Base-by-base conservation (phyloP, 2,329 filamentous ascomycete genomes). In the Diaporthe batatas region DNA sequence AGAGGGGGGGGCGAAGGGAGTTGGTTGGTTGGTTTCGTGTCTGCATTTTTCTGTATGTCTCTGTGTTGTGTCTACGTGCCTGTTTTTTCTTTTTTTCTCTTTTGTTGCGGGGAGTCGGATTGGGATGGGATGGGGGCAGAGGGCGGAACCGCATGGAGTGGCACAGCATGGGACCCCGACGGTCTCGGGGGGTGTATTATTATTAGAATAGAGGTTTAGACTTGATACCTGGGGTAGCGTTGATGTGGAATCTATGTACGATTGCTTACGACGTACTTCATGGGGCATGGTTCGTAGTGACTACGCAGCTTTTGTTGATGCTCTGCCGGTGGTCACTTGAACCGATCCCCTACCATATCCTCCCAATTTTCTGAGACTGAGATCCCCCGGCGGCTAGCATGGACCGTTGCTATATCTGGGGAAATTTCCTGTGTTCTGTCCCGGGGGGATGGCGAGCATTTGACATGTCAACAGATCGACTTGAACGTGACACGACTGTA, bases 121-220 rank as follows among this genome's bases (percentile, higher is more conserved):
- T 16, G n/a, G 8, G 12, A 32, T 12, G 29, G 23, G 39, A 42
- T 16, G 1, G 39, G 0, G 39, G 39, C 14, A 16, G 14, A 18
- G 14, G 39, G 39, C 39, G 39, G 39, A 42, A 42, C 39, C 39
- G 12, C 39, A 16, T 12, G 21, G 12, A 49, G 36, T 47, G 44
- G 18, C 10, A 14, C 25, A 4, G 32, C 4, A 2, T 51, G 29
- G 23, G 14, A n/a, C n/a, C n/a, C n/a, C n/a, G n/a, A 0, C 3
- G 6, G 14, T 1, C 8, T 49, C 16, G 25, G 11, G 3, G 44
- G 25, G 44, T 65, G 29, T 65, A 51, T 16, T n/a, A 51, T 16
- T n/a, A 49, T 36, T 65, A 65, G 59, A 65, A 6, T 36, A 51
- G 44, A 51, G 2, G 2, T 25, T 51, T 65, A 65, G 62, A 65